Base-by-base conservation (phyloP, 805 yeast species). In the Barnettozyma sp. region DNA sequence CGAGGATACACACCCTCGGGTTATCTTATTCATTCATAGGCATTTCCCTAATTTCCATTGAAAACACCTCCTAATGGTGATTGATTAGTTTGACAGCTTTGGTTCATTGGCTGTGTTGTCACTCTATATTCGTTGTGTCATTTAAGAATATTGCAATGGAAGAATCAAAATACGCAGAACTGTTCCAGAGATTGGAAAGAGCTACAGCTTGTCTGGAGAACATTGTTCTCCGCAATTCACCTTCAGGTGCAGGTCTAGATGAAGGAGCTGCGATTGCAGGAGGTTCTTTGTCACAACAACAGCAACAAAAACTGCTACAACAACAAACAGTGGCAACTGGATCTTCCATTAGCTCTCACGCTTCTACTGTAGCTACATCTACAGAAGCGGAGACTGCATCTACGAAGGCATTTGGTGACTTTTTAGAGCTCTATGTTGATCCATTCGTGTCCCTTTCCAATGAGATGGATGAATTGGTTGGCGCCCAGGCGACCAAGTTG, bases 381-480 rank as follows among this genome's bases (percentile, higher is more conserved):
- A n/a, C n/a, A 26, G 36, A 40, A 10, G 36, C 31, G n/a, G 36
- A 42, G 10, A 12, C 44, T 4, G 65, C 66, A 40, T 61, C 75
- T 1, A 65, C 77, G 12, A 46, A 50, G 27, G 79, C 65, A 14
- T 83, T 77, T 53, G 75, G 78, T 34, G 53, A 52, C 11, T 71
- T 83, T 42, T 56, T 83, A 35, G 59, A 59, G 15, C 67, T 68
- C 6, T 53, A 58, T 41, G 69, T 86, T 24, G 67, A 59, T 16
- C 88, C 94, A 8, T 76, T 84, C 47, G 74, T 71, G 11, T 62
- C 60, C 3, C 36, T 56, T 8, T 78, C 88, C 14, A 54, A 59
- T 25, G 65, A 66, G 23, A 65, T 80, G 45, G 83, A 79, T 51
- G 60, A 77, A 1, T 44, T 71, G 18, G 72, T 83, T 28, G 76